Base-by-base conservation (phyloP, 116 monocot species). In the Iris pallida region DNA sequence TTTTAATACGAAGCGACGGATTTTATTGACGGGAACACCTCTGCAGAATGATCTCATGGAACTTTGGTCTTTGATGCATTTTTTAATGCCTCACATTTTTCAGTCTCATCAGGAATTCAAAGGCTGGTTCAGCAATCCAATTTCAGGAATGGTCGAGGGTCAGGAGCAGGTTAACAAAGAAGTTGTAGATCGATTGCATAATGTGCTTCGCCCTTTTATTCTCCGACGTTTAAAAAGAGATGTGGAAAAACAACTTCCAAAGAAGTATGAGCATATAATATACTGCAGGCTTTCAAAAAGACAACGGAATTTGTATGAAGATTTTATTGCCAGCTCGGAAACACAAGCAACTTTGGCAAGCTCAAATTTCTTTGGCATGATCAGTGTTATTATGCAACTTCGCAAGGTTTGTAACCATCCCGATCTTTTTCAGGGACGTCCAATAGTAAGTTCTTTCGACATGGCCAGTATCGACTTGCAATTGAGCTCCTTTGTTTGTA, bases 21-120 rank as follows among this genome's bases (percentile, higher is more conserved):
- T 98, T 78, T 77, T 98, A 55, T 68, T 98, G 57, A 98, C 98
- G 5, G 98, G 98, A 45, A 98, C 98, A 53, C 98, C 98, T 57
- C 55, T 98, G 57, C 98, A 98, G 78, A 98, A 98, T 88, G 98
- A 98, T 64, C 93, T 98, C n/a, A 98, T 98, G 98, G 98, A 98
- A 75, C 80, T 98, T 14, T 98, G 98, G 98, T 93, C 93, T 57
- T 69, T 98, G 69, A 98, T 98, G 98, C 98, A 98, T 82, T 98
- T 98, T 59, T 79, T 98, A 75, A 98, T 98, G 98, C 98, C 98
- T 67, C 98, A 98, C 72, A 76, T 98, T 59, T 98, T 98, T 81
- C 98, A 98, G 76, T 98, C 98, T 59, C 98, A 98, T 70, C 98
- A 98, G 71, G 93, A 98, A 74, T 98, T 98, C 53, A 98, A 98